Evolutionary conservation across 1,139 yeast genomes (phyloP).

Genomic region (Candida labiduridarum): DNA sequence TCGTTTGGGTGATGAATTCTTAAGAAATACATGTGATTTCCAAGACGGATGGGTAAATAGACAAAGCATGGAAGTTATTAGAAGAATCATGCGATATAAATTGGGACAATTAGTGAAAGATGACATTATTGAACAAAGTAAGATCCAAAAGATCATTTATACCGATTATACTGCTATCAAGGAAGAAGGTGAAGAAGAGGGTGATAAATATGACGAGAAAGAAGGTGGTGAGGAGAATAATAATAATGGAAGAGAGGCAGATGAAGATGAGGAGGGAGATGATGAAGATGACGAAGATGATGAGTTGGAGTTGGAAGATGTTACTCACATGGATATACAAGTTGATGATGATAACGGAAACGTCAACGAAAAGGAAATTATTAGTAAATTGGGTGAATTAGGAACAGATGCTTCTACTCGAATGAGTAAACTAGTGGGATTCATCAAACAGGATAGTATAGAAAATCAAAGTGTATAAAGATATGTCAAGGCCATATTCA

Average conservation of each 20-base stretch:
- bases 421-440: slow-evolving; percentile 44
- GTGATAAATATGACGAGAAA: slow-evolving; percentile 22
- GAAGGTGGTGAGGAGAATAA: slow-evolving; percentile 20
- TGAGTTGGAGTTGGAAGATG: slow-evolving; percentile 32
- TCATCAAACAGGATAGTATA: slow-evolving; percentile 47
- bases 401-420: slow-evolving; percentile 40
- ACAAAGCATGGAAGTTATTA: slow-evolving; percentile 61
- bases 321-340: slow-evolving; percentile 18
- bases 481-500: not conserved
- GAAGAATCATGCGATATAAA: slow-evolving; percentile 75
- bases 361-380: slow-evolving; percentile 20
- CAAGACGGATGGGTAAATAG: slow-evolving; percentile 79
- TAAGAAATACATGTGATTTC: slow-evolving; percentile 42
- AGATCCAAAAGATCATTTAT: slow-evolving; percentile 47
- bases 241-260: slow-evolving; percentile 15
- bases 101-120: slow-evolving; percentile 56
- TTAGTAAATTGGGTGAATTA: slow-evolving; percentile 36
- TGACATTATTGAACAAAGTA: slow-evolving; percentile 38
- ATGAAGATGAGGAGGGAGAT: slow-evolving; percentile 5
- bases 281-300: not conserved
- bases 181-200: slow-evolving; percentile 28
- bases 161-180: slow-evolving; percentile 39
- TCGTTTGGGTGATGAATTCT: slow-evolving; percentile 43
- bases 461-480: slow-evolving; percentile 6
- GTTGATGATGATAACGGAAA: slow-evolving; percentile 13